These are phyloP conservation scores for Penicillium samsonianum DNA, from an alignment of 495 filamentous ascomycete species.

Conservation along the genomic window DNA sequence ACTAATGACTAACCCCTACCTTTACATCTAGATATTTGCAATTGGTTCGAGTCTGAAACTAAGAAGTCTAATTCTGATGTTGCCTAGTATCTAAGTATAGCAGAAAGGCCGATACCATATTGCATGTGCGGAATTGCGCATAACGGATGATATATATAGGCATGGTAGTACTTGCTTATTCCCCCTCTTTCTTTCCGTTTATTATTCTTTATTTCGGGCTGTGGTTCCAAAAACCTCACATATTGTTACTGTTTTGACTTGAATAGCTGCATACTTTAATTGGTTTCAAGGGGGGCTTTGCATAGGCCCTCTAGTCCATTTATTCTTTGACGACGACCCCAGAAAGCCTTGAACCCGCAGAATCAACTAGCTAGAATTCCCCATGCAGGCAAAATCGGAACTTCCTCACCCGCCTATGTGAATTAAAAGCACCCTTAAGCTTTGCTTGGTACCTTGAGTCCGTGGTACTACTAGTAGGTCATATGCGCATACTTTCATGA, in stretches of 20 bases:
- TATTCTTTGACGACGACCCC: neutral
- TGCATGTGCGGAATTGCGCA: neutral
- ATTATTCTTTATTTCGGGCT: neutral
- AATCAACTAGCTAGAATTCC: neutral
- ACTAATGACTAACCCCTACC: neutral
- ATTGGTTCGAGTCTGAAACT: neutral
- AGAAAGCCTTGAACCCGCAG: neutral
- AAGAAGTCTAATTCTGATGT: neutral
- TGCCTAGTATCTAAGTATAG: neutral
- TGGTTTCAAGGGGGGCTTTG: too few relatives aligned
- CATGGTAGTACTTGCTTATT: neutral
- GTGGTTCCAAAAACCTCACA: neutral
- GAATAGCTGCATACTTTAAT: neutral
- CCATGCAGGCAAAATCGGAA: neutral
- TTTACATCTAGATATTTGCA: neutral
- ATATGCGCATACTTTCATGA: neutral
- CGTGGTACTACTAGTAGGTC: neutral
- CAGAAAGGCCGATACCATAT: neutral
- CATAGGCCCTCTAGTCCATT: neutral
- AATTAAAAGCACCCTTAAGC: neutral
- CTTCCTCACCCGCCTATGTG: neutral
- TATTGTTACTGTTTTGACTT: neutral
- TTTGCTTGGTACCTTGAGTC: neutral
- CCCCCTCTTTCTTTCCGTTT: neutral
- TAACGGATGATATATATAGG: neutral